phyloP scores from a whole-genome alignment of 441 rosid genomes.

The Corymbia citriodora region DNA sequence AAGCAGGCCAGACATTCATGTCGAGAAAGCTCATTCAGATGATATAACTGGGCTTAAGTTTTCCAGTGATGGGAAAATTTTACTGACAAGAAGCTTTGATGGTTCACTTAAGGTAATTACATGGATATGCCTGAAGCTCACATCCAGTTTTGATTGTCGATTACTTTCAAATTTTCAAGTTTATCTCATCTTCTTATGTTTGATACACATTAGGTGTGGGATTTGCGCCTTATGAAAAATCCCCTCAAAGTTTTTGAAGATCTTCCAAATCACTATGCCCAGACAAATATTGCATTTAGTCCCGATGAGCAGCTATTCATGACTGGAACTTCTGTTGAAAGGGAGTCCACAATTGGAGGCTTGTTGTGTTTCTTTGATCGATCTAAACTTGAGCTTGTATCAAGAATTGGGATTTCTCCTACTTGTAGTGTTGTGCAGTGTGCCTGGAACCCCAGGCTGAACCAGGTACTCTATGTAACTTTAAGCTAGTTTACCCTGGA shows the following conservation, averaged over 20 bases:
- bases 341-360: conserved; percentile 78
- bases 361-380: conserved; percentile 84
- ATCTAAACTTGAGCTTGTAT: conserved; percentile 82
- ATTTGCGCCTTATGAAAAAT: conserved; percentile 75
- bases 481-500: neutral
- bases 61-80: conserved; percentile 73
- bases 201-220: conserved; percentile 69
- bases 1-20: conserved; percentile 83
- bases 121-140: neutral
- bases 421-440: conserved; percentile 90
- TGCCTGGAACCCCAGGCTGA: conserved; percentile 89
- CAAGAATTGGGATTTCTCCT: conserved; percentile 81
- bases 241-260: conserved; percentile 71
- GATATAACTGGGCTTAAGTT: conserved; percentile 91
- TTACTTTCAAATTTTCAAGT: neutral
- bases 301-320: conserved; percentile 85
- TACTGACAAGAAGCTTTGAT: conserved; percentile 91
- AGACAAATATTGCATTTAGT: conserved; percentile 88
- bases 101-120: conserved; percentile 72
- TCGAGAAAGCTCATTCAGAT: conserved; percentile 85
- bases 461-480: conserved; percentile 53
- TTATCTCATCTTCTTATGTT: neutral
- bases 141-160: neutral
- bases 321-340: conserved; percentile 94
- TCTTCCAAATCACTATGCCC: conserved; percentile 87